These are phyloP conservation scores for Ogataea nonfermentans DNA, from an alignment of 805 yeast genomes.

Conservation along the genomic window DNA sequence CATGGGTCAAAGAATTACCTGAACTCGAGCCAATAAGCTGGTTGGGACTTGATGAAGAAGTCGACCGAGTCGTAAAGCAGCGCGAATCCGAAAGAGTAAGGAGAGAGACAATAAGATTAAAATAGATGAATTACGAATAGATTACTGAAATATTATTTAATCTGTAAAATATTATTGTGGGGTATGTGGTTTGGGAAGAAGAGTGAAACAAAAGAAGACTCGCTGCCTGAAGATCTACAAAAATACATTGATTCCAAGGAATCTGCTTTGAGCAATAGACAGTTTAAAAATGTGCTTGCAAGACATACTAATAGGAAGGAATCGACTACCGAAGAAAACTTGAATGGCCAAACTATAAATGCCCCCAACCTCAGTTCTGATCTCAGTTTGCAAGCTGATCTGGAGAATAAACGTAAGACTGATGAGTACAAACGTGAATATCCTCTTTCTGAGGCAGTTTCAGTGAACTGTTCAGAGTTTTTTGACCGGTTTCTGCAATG, in stretches of 20 bases:
- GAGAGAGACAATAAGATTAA: conserved; percentile 3
- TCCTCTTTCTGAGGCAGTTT: conserved; percentile 28
- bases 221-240: conserved; percentile 27
- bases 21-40: conserved; percentile 40
- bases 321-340: background rate
- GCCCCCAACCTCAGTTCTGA: background rate
- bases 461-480: conserved; percentile 36
- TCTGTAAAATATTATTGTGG: conserved; percentile 5
- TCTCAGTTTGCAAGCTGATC: conserved; percentile 1
- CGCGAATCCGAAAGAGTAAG: background rate
- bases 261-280: conserved; percentile 31
- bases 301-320: conserved; percentile 8
- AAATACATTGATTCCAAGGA: conserved; percentile 28
- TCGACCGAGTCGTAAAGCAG: conserved; percentile 9
- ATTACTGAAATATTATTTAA: background rate
- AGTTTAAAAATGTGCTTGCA: conserved; percentile 28
- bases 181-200: conserved; percentile 8
- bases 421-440: conserved; percentile 31
- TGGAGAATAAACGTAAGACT: conserved; percentile 18
- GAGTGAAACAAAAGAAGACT: conserved; percentile 4
- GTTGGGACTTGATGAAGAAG: conserved; percentile 26
- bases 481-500: conserved; percentile 31
- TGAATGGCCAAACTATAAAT: too few species aligned
- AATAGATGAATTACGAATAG: background rate
- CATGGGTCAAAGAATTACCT: conserved; percentile 57